Percentiles rank a stretch among this genome's conserved stretches.
Evolutionary conservation across 2,329 filamentous ascomycete genomes (phyloP).

Genomic region (Dryadomyces quercivorus): DNA sequence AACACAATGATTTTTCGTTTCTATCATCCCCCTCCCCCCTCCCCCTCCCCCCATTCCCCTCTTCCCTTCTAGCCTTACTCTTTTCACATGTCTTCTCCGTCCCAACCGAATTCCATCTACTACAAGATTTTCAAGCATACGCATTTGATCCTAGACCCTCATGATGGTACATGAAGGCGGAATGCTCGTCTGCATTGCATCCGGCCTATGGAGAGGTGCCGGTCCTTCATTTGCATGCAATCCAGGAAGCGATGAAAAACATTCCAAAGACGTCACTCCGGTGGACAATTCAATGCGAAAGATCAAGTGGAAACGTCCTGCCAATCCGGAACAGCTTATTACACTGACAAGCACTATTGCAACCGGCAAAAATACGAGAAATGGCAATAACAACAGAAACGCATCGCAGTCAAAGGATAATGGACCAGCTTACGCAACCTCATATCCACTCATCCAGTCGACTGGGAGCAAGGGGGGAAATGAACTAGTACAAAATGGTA

Average conservation of each 20-base stretch:
- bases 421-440: not conserved
- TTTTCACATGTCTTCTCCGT: not conserved
- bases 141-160: not conserved
- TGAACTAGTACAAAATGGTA: too few relatives aligned
- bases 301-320: constrained; percentile 1
- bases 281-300: not conserved
- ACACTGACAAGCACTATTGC: too few relatives aligned
- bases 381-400: not conserved
- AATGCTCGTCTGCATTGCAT: not conserved
- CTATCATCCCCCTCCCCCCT: not conserved
- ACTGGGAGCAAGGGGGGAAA: too few relatives aligned
- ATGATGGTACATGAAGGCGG: not conserved
- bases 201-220: not conserved
- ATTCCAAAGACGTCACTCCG: not conserved
- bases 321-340: not conserved
- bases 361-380: too few relatives aligned
- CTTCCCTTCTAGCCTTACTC: not conserved
- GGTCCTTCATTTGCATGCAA: not conserved
- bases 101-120: not conserved
- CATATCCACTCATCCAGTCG: not conserved
- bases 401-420: not conserved
- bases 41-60: not conserved
- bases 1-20: not conserved
- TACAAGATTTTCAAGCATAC: not conserved
- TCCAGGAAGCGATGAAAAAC: too few relatives aligned